Evolutionary conservation across 805 yeast species (phyloP).

Genomic region (Saccharomycopsis sp.): DNA sequence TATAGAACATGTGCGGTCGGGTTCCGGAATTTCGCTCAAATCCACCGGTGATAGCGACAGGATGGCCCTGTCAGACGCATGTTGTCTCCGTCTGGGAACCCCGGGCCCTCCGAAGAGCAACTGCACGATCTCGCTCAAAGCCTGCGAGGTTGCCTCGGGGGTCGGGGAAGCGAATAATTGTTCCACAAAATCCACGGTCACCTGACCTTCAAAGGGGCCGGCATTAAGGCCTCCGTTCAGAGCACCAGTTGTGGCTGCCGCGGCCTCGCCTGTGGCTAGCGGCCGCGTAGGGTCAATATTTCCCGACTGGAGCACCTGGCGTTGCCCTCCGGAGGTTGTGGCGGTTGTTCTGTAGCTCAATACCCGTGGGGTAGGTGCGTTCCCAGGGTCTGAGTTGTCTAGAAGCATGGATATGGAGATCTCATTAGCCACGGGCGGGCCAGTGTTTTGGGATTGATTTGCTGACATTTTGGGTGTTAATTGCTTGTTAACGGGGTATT

Average conservation of each 20-base stretch:
- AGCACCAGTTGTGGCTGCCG: too few relatives aligned
- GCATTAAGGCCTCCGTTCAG: not conserved
- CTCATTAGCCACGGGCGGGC: not conserved
- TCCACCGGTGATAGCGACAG: slow-evolving; percentile 13
- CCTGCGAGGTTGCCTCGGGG: too few relatives aligned
- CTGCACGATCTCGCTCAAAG: too few relatives aligned
- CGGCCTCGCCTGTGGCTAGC: too few relatives aligned
- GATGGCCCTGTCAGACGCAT: slow-evolving; percentile 20
- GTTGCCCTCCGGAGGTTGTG: not conserved
- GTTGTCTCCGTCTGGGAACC: slow-evolving; percentile 9
- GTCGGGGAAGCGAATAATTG: too few relatives aligned
- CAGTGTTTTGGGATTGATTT: not conserved
- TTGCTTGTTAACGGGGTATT: too few relatives aligned
- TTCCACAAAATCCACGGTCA: too few relatives aligned
- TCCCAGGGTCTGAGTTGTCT: not conserved
- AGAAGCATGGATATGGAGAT: not conserved
- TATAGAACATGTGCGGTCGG: slow-evolving; percentile 18
- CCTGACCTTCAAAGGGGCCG: too few relatives aligned
- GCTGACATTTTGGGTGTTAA: too few relatives aligned
- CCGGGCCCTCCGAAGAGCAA: not conserved
- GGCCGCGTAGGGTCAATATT: not conserved
- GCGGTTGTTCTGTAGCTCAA: not conserved
- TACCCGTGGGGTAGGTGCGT: not conserved
- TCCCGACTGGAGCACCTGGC: not conserved
- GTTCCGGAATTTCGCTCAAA: slow-evolving; percentile 6